These are phyloP conservation scores for Aspergillus hancockii DNA, from an alignment of 495 filamentous ascomycete species.

Conservation along the genomic window DNA sequence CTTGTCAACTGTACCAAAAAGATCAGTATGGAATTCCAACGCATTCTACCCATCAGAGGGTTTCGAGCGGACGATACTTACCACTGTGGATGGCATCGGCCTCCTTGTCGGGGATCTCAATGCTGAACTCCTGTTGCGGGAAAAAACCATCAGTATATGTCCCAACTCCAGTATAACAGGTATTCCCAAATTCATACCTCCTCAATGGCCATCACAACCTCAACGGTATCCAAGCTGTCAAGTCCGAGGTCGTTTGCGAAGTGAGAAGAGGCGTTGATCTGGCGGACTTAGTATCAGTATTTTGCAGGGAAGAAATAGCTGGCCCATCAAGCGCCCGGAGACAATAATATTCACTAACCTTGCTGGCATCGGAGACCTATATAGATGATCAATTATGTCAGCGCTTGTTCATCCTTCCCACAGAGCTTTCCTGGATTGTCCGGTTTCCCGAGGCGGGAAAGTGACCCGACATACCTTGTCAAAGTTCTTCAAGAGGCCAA, in stretches of 20 bases:
- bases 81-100: slow-evolving; percentile 95
- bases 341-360: slow-evolving; percentile 55
- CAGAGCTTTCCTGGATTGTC: neutral
- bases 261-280: slow-evolving; percentile 82
- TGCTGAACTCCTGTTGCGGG: slow-evolving; percentile 86
- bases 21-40: slow-evolving; percentile 18
- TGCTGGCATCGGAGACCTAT: slow-evolving; percentile 72
- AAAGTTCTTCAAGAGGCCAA: slow-evolving; percentile 88
- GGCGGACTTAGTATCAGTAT: slow-evolving; percentile 4
- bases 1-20: slow-evolving; percentile 73
- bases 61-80: slow-evolving; percentile 51
- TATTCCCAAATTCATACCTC: slow-evolving; percentile 66
- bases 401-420: slow-evolving; percentile 17
- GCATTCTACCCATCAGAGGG: neutral
- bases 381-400: slow-evolving; percentile 14
- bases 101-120: slow-evolving; percentile 99
- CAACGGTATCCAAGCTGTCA: slow-evolving; percentile 96
- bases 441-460: neutral
- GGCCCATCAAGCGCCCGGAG: neutral
- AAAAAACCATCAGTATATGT: slow-evolving; percentile 21
- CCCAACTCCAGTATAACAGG: slow-evolving; percentile 14
- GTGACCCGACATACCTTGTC: slow-evolving; percentile 76
- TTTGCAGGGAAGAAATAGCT: neutral
- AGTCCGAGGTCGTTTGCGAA: slow-evolving; percentile 95
- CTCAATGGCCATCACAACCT: slow-evolving; percentile 99